Percentiles rank a stretch among this genome's conserved stretches.
These are phyloP conservation scores for Solanum aculeatissimum DNA, from an alignment of 305 asterid species.

Conservation along the genomic window DNA sequence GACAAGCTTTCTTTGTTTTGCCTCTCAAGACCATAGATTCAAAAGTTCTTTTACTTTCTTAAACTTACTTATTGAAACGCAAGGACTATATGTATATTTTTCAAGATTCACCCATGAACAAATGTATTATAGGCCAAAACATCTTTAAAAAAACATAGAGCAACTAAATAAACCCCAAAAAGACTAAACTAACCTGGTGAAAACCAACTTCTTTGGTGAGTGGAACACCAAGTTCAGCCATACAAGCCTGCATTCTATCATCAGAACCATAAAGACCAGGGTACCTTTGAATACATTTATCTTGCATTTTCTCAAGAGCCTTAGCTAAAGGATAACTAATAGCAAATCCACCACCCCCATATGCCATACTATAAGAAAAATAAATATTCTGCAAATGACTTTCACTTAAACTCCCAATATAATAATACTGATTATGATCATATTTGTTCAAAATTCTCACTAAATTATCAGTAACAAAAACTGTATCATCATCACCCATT, in stretches of 20 bases:
- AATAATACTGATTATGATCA: conserved; percentile 77
- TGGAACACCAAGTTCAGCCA: conserved; percentile 97
- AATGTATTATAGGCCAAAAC: neutral
- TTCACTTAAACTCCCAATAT: conserved; percentile 82
- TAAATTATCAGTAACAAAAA: conserved; percentile 77
- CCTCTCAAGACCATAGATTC: too few relatives aligned
- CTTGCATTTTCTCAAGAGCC: conserved; percentile 84
- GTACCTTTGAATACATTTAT: conserved; percentile 77
- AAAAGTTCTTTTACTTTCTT: too few relatives aligned
- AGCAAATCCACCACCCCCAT: conserved; percentile 97
- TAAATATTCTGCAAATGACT: conserved; percentile 89
- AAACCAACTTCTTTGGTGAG: conserved; percentile 91
- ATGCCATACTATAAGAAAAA: conserved; percentile 83
- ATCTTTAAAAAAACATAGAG: neutral
- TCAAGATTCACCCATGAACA: neutral
- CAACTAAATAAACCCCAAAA: neutral
- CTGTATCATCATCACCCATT: conserved; percentile 96
- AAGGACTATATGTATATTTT: too few relatives aligned
- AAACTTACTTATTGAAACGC: too few relatives aligned
- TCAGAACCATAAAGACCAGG: conserved; percentile 91
- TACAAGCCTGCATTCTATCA: conserved; percentile 96
- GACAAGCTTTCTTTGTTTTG: too few relatives aligned
- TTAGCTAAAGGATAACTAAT: conserved; percentile 80
- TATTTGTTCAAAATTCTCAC: conserved; percentile 68
- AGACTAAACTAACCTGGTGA: conserved; percentile 58